Conservation (phyloP, 352 stramenopile species). For the Phytophthora brassicae region DNA sequence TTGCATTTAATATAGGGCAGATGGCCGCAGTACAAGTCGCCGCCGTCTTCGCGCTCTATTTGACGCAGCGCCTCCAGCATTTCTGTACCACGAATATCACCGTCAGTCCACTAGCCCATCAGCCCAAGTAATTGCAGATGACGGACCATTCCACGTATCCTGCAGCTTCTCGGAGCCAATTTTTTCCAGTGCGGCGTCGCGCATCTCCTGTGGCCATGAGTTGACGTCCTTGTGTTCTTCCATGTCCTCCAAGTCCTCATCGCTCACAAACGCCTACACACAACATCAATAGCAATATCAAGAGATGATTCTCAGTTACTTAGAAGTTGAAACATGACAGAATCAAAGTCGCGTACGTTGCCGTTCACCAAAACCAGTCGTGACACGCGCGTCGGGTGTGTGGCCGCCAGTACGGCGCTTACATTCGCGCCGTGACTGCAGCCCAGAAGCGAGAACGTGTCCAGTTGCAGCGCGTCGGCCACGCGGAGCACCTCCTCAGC, state of each 20-base stretch:
- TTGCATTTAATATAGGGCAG: conserved; percentile 81
- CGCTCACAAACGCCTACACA: conserved; percentile 67
- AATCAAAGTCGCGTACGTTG: conserved; percentile 67
- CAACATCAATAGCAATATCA: too few relatives aligned
- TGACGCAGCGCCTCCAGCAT: conserved; percentile 54
- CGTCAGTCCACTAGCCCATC: neutral
- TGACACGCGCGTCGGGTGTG: conserved; percentile 63
- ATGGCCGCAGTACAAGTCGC: conserved; percentile 71
- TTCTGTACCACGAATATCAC: conserved; percentile 27
- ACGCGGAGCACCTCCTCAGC: conserved; percentile 66
- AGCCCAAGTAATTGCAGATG: neutral
- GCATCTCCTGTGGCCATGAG: conserved; percentile 55
- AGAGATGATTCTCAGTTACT: too few relatives aligned
- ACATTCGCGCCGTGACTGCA: conserved; percentile 81
- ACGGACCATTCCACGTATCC: conserved; percentile 51
- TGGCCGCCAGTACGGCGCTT: conserved; percentile 65
- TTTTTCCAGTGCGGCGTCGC: conserved; percentile 50
- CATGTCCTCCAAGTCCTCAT: conserved; percentile 71
- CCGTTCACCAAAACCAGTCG: conserved; percentile 78
- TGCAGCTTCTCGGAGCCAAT: conserved; percentile 58
- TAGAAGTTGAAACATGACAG: conserved; percentile 1
- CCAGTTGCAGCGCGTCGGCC: conserved; percentile 59
- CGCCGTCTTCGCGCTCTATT: conserved; percentile 54
- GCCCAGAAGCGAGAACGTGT: conserved; percentile 73
- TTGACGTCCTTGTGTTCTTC: conserved; percentile 47